Percentiles rank a stretch among this genome's conserved stretches.
phyloP scores from a whole-genome alignment of 1,284 basidiomycete genomes.

The Fistulinella staudtii region DNA sequence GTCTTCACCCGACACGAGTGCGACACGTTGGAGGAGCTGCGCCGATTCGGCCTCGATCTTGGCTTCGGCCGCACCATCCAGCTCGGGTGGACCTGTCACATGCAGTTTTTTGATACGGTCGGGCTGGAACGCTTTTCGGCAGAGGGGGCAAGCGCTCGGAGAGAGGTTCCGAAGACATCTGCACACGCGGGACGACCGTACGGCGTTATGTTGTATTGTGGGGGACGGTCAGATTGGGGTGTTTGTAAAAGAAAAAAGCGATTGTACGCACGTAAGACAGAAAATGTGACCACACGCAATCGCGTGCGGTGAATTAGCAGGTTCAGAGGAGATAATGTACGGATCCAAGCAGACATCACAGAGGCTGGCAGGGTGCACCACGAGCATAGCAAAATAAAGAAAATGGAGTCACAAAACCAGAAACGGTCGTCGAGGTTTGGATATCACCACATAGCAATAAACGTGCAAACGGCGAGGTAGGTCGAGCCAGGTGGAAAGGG shows the following conservation, averaged over 20 bases:
- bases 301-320: constrained; percentile 51
- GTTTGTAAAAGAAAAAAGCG: constrained; percentile 1
- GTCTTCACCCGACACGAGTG: constrained; percentile 42
- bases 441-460: constrained; percentile 34
- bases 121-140: constrained; percentile 52
- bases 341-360: constrained; percentile 68
- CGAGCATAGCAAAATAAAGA: constrained; percentile 40
- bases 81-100: constrained; percentile 43
- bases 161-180: constrained; percentile 51
- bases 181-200: background rate
- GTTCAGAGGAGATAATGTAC: constrained; percentile 44
- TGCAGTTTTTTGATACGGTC: constrained; percentile 58
- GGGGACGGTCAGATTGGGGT: constrained; percentile 9
- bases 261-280: constrained; percentile 55
- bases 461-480: constrained; percentile 28
- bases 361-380: constrained; percentile 58
- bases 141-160: constrained; percentile 58
- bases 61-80: constrained; percentile 32
- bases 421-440: constrained; percentile 22
- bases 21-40: constrained; percentile 45
- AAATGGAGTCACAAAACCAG: constrained; percentile 19
- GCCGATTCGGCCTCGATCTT: constrained; percentile 29
- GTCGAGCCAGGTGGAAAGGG: constrained; percentile 15
- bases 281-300: constrained; percentile 71
- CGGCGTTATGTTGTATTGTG: constrained; percentile 5